Percentiles rank a stretch among this genome's conserved stretches.
Conservation (phyloP, 371 early-diverging fungal genomes). For the Furculomyces boomerangus region DNA sequence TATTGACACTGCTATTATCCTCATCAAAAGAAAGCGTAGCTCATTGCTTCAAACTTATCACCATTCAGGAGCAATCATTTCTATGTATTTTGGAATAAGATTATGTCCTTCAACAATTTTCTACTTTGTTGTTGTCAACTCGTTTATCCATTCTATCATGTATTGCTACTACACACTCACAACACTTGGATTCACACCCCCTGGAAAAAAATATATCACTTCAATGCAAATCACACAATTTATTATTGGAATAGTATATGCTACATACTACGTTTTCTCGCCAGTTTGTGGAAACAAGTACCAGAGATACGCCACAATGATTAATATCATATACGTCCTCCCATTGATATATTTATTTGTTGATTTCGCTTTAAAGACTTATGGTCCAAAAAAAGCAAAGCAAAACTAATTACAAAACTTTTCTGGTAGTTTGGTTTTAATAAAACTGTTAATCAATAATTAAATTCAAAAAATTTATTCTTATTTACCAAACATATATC, state of each 20-base stretch:
- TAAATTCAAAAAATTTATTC: no score
- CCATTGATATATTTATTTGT: conserved; percentile 64
- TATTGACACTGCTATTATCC: conserved; percentile 67
- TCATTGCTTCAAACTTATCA: conserved; percentile 76
- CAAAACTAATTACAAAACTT: neutral
- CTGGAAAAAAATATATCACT: conserved; percentile 68
- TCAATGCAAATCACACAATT: conserved; percentile 79
- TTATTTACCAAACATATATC: no score
- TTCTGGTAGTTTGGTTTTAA: no score
- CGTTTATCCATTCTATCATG: conserved; percentile 82
- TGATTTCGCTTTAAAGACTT: conserved; percentile 52
- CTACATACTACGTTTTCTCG: conserved; percentile 32
- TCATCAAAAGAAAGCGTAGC: conserved; percentile 55
- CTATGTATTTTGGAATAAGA: conserved; percentile 56
- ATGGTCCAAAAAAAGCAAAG: conserved; percentile 18
- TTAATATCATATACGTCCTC: conserved; percentile 56
- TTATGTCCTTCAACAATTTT: conserved; percentile 58
- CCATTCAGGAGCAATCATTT: conserved; percentile 74
- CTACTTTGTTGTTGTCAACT: conserved; percentile 75
- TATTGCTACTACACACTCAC: conserved; percentile 72
- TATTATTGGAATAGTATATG: conserved; percentile 51
- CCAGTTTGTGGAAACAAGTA: conserved; percentile 46
- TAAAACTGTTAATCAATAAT: no score
- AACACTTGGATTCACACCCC: conserved; percentile 53
- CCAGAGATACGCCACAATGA: conserved; percentile 40